Base-by-base conservation (phyloP, 306 rosid genomes). In the Cyclanthera cordifolia region DNA sequence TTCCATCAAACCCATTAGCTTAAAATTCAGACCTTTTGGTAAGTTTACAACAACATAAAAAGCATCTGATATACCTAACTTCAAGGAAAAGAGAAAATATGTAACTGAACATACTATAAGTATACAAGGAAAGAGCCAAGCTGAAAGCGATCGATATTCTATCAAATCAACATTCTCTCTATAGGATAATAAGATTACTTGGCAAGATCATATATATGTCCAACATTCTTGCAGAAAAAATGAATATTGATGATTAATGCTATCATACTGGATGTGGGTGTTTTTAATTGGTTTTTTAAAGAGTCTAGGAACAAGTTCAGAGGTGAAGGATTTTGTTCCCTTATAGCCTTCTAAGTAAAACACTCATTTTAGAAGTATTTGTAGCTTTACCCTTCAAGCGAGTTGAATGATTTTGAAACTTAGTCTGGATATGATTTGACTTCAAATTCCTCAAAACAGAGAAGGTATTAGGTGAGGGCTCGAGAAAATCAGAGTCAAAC, bases 1-100 rank as follows among this genome's bases (percentile, higher is more conserved):
- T 90, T 94, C 96, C 99, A 94, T 90, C 84, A 88, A 94, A 94
- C 75, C 95, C 95, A 94, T 85, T 91, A 94, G 97, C 87, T 82
- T 93, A 94, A 85, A 83, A 88, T 94, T 96, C 90, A 93, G 90
- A 75, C 94, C 87, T 83, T 90, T 87, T 69, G 57, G 41, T 66
- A 84, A 82, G 85, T 80, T 85, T 86, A 85, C 85, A 79, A 76
- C 77, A 34, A 34, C 0, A 32, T 32, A 86, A 89, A 89, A 87
- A 87, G 88, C 91, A 93, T 90, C 87, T 84, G 85, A 89, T 81
- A 85, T 74, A 82, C 94, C 96, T 83, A 90, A 82, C 95, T 87
- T 84, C 89, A 84, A 90, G 87, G 82, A 85, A 83, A 84, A 79
- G 79, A 83, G 83, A 83, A 85, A 82, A 84, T 79, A 84, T 74